These are phyloP conservation scores for Anthracocystis setariae DNA, from an alignment of 1,284 basidiomycete species.

Conservation along the genomic window DNA sequence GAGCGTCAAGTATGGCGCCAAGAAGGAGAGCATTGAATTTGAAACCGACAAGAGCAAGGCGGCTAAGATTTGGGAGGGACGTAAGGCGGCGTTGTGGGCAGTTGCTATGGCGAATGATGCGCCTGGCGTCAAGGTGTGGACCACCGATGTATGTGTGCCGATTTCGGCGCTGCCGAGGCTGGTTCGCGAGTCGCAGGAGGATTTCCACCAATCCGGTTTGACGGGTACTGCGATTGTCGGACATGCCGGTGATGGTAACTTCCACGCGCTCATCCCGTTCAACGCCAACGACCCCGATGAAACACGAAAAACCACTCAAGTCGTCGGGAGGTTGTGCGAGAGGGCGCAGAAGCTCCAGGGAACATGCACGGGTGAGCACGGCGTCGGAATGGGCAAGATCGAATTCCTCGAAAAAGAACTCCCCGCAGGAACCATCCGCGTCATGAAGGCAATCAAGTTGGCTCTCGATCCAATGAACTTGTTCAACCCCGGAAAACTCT, in stretches of 20 bases:
- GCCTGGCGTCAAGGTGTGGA: conserved; percentile 77
- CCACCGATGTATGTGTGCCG: conserved; percentile 80
- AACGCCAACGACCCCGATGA: conserved; percentile 39
- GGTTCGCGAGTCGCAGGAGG: conserved; percentile 69
- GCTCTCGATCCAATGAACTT: conserved; percentile 56
- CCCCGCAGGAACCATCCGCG: conserved; percentile 47
- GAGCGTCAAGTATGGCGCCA: conserved; percentile 30
- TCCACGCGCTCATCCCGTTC: conserved; percentile 60
- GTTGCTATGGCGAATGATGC: conserved; percentile 73
- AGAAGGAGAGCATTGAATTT: conserved; percentile 69
- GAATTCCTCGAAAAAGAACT: conserved; percentile 56
- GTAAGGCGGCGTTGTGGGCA: conserved; percentile 84
- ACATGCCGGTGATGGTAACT: conserved; percentile 84
- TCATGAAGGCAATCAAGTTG: conserved; percentile 56
- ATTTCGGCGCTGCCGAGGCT: conserved; percentile 80
- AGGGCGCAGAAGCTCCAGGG: conserved; percentile 70
- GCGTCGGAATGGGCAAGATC: conserved; percentile 57
- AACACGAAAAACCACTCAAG: conserved; percentile 67
- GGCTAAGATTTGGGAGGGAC: conserved; percentile 80
- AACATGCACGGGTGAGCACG: conserved; percentile 69
- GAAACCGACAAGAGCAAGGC: conserved; percentile 78
- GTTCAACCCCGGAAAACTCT: conserved; percentile 60
- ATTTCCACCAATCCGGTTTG: conserved; percentile 33
- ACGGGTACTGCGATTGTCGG: conserved; percentile 74
- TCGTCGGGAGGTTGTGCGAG: conserved; percentile 70